Evolutionary conservation across 371 early-diverging fungal genomes (phyloP).

Genomic region (Mortierella sp.): DNA sequence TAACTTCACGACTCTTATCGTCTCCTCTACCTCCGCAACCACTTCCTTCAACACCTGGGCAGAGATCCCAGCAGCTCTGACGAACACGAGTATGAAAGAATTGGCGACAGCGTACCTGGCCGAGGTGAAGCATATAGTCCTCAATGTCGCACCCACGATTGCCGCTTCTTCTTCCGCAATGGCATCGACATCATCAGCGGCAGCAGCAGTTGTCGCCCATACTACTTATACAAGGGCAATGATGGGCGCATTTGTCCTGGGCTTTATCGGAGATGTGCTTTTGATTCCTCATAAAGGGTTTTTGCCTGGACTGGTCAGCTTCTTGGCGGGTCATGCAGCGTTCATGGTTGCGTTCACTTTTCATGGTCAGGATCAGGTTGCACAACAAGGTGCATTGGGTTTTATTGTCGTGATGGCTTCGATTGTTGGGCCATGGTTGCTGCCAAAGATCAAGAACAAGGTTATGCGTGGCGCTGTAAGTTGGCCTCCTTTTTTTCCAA

Average conservation of each 20-base stretch:
- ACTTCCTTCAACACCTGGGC: slow-evolving; percentile 10
- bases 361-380: slow-evolving; percentile 41
- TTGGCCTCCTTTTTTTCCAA: no score
- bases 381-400: slow-evolving; percentile 23
- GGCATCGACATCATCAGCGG: no score
- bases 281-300: slow-evolving; percentile 42
- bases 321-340: slow-evolving; percentile 49
- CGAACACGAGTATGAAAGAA: neutral
- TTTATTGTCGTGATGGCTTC: slow-evolving; percentile 36
- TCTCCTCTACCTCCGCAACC: slow-evolving; percentile 13
- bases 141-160: slow-evolving; percentile 34
- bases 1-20: slow-evolving; percentile 4
- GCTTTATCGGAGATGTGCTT: slow-evolving; percentile 45
- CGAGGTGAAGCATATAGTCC: slow-evolving; percentile 29
- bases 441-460: slow-evolving; percentile 52
- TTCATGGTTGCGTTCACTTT: slow-evolving; percentile 54
- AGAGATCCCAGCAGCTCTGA: slow-evolving; percentile 9
- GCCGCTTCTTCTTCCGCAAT: slow-evolving; percentile 1
- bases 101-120: slow-evolving; percentile 5
- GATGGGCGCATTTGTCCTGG: slow-evolving; percentile 42
- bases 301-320: slow-evolving; percentile 48
- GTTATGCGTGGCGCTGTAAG: slow-evolving; percentile 53
- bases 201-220: slow-evolving; percentile 3
- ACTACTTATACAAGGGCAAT: slow-evolving; percentile 49
- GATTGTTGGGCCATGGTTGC: slow-evolving; percentile 46